Conservation (phyloP, 129 eudicot species). For the Mikania micrantha region DNA sequence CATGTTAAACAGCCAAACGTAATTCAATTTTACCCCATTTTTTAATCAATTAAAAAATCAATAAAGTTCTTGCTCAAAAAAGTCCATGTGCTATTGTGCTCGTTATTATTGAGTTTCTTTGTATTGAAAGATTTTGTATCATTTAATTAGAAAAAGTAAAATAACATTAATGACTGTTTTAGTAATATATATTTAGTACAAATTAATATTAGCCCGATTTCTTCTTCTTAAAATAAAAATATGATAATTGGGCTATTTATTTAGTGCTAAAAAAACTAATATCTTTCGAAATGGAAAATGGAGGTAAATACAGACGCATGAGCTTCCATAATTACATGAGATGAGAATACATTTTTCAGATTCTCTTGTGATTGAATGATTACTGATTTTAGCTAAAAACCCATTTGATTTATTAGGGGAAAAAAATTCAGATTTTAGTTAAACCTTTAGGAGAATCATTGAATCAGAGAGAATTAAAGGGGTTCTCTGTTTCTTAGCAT, state of each 20-base stretch:
- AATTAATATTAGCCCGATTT: too few relatives aligned
- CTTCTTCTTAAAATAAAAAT: neutral
- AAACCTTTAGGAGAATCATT: neutral
- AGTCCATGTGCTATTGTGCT: too few relatives aligned
- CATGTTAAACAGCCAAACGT: too few relatives aligned
- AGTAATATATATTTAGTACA: neutral
- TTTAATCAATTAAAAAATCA: too few relatives aligned
- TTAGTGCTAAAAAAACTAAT: neutral
- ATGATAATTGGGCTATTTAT: neutral
- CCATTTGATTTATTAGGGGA: slow-evolving; percentile 10
- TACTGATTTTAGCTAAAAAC: neutral
- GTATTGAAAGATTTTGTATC: neutral
- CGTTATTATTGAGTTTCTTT: neutral
- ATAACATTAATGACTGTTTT: neutral
- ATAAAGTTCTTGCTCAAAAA: too few relatives aligned
- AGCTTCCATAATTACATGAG: neutral
- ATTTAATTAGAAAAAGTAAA: neutral
- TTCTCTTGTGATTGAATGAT: neutral
- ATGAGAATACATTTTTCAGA: neutral
- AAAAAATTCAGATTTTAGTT: neutral
- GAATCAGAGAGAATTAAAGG: slow-evolving; percentile 7
- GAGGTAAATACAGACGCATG: neutral
- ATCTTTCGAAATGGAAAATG: neutral
- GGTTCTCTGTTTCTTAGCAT: slow-evolving; percentile 12
- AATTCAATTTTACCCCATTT: too few relatives aligned